A percentile compares a stretch with the other conserved stretches of the same genome.
Evolutionary conservation across 768 basidiomycete genomes (phyloP).

Genomic region (Erythrobasidium yunnanense): DNA sequence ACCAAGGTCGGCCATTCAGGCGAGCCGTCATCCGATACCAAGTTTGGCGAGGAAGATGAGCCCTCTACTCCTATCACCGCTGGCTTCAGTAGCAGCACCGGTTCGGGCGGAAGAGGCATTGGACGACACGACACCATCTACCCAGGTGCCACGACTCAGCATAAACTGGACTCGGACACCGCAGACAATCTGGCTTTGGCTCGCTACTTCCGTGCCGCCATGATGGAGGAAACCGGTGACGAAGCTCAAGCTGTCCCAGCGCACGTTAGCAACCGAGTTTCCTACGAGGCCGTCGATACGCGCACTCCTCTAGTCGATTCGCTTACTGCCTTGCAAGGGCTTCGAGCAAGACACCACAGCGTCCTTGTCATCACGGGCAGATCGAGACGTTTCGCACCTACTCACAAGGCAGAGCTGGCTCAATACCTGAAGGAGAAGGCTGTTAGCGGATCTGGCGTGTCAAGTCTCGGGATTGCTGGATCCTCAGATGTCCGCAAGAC

Average conservation of each 20-base stretch:
- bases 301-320: conserved; percentile 43
- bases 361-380: conserved; percentile 69
- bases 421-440: conserved; percentile 26
- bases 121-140: conserved; percentile 19
- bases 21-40: no score
- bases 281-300: conserved; percentile 48
- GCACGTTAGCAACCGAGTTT: conserved; percentile 46
- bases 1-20: conserved; percentile 46
- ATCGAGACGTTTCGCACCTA: conserved; percentile 48
- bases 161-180: conserved; percentile 61
- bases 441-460: neutral
- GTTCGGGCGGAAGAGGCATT: conserved; percentile 13
- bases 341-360: conserved; percentile 41
- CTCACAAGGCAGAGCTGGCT: conserved; percentile 49
- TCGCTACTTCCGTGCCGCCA: conserved; percentile 45
- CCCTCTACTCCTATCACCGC: conserved; percentile 35
- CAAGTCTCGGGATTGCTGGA: conserved; percentile 17
- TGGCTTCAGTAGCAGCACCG: no score
- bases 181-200: conserved; percentile 73
- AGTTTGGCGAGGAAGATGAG: conserved; percentile 39
- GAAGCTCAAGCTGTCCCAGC: conserved; percentile 39
- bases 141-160: conserved; percentile 52
- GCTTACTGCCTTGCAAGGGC: conserved; percentile 51
- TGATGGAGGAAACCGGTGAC: no score
- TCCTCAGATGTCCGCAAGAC: conserved; percentile 26